phyloP scores from a whole-genome alignment of 148 eudicot species.

The Rhododendron simsii region DNA sequence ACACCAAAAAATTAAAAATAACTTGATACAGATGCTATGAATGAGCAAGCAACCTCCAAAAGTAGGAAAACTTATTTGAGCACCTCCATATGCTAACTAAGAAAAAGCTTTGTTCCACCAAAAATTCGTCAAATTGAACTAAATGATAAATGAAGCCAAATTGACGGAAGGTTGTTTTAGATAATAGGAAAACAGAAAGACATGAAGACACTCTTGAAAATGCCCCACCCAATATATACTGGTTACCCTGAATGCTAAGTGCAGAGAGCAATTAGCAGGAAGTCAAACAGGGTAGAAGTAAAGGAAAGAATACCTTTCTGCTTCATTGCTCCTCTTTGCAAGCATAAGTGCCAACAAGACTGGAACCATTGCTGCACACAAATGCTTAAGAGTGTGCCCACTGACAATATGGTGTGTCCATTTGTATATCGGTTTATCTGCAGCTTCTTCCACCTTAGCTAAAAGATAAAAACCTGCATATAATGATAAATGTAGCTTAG shows the following conservation, averaged over 20 bases:
- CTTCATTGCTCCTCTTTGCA: conserved; percentile 65
- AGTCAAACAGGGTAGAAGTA: background rate
- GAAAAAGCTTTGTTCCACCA: background rate
- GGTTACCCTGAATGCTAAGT: background rate
- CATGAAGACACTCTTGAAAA: background rate
- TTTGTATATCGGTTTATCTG: conserved; percentile 71
- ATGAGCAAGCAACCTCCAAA: background rate
- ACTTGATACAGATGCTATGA: background rate
- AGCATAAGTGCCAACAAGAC: conserved; percentile 88
- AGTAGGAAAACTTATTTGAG: background rate
- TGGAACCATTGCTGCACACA: conserved; percentile 92
- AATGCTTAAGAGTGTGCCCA: conserved; percentile 92
- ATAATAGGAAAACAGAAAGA: background rate
- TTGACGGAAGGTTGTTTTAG: background rate
- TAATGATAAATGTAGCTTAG: conserved; percentile 1
- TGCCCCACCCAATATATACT: background rate
- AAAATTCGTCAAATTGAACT: background rate
- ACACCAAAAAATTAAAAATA: background rate
- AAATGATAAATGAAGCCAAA: no score
- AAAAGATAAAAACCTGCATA: conserved; percentile 80
- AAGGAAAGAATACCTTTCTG: conserved; percentile 54
- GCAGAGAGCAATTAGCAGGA: background rate
- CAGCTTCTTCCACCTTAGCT: conserved; percentile 95
- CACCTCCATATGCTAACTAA: background rate
- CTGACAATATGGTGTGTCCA: conserved; percentile 75